Base-by-base conservation (phyloP, 768 basidiomycete genomes). In the Boletus barrowsii region DNA sequence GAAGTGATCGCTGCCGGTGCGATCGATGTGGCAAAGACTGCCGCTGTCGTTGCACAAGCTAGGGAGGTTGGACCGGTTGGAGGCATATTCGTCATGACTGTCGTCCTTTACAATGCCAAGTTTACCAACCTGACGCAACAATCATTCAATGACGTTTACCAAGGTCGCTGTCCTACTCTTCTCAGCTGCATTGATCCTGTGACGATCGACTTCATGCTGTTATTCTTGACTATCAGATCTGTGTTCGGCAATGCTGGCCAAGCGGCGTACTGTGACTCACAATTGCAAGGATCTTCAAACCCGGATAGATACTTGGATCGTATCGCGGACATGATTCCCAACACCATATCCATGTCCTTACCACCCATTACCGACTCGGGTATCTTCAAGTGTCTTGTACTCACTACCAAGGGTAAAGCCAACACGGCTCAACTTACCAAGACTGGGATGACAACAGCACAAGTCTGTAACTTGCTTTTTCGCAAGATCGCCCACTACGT, bases 181-280 rank as follows among this genome's bases (percentile, higher is more conserved):
- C n/a, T n/a, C n/a, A n/a, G n/a, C n/a, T n/a, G n/a, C n/a, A n/a
- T n/a, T n/a, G n/a, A n/a, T n/a, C n/a, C n/a, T n/a, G n/a, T n/a
- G n/a, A n/a, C n/a, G n/a, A n/a, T n/a, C n/a, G n/a, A n/a, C n/a
- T n/a, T n/a, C n/a, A n/a, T n/a, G n/a, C n/a, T n/a, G n/a, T n/a
- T n/a, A 24, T 73, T 72, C 57, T 72, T 70, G 4, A 72, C 70
- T 0, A 67, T 71, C n/a, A 63, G 67, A 3, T 68, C 72, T 5
- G 63, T 73, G 1, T 72, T 72, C 24, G 71, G 71, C 1, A 64
- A 63, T 49, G 62, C 62, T 3, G 62, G 62, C 15, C 62, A 63
- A 45, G 62, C 62, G n/a, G 58, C 62, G 9, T 63, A 63, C 42
- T 61, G 62, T 18, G 58, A 62, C 20, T 63, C 62, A 0, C 62